phyloP scores from a whole-genome alignment of 176 grass and related monocot genomes.

The Poa annua region DNA sequence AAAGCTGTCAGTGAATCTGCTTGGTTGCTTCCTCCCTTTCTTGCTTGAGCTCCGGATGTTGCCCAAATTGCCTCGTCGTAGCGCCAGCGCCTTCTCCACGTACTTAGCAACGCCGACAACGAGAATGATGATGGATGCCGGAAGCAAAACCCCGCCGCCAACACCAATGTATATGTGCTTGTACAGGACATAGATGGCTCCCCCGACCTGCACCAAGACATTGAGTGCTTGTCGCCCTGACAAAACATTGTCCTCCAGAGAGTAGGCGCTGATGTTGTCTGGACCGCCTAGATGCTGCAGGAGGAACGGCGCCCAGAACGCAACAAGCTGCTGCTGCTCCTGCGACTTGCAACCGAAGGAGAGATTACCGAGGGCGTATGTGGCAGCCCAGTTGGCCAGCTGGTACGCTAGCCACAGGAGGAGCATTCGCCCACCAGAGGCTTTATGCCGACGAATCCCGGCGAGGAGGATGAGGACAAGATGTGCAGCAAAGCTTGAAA shows the following conservation, averaged over 20 bases:
- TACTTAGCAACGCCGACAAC: background rate
- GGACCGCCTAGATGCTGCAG: background rate
- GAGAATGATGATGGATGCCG: background rate
- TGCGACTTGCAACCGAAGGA: background rate
- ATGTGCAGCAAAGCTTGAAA: background rate
- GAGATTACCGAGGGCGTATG: background rate
- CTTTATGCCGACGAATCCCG: background rate
- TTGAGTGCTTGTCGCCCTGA: background rate
- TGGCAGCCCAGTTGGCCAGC: background rate
- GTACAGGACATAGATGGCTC: background rate
- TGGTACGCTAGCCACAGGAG: background rate
- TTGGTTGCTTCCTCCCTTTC: background rate
- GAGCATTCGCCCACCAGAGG: background rate
- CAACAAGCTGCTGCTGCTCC: background rate
- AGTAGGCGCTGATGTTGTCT: background rate
- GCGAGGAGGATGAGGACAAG: background rate
- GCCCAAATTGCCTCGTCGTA: background rate
- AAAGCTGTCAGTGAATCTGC: background rate
- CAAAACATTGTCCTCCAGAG: background rate
- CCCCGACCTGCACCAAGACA: background rate
- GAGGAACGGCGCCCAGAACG: slow-evolving; percentile 2
- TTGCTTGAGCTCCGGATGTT: background rate
- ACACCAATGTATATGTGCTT: background rate
- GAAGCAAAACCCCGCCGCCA: background rate
- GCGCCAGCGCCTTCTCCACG: background rate